Evolutionary conservation across 306 rosid species (phyloP).

Genomic region (Acacia acuminata): DNA sequence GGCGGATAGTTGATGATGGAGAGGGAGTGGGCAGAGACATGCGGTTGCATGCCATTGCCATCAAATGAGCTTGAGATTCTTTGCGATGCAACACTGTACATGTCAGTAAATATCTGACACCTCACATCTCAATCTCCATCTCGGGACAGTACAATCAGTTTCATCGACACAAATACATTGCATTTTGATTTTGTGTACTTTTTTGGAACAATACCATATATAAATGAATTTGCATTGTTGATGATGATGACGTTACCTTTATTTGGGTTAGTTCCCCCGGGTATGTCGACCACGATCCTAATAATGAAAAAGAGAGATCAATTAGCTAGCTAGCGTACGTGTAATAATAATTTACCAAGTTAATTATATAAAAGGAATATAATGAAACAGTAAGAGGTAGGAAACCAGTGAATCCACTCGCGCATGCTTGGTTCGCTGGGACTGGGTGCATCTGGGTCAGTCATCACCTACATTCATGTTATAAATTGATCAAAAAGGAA

Average conservation of each 20-base stretch:
- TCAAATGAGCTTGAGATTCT: conserved; percentile 12
- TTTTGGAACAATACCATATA: background rate
- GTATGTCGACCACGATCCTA: conserved; percentile 83
- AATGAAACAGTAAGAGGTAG: background rate
- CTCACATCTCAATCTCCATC: background rate
- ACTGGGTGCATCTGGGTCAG: conserved; percentile 93
- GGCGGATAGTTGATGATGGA: conserved; percentile 14
- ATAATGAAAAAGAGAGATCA: background rate
- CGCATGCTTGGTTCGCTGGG: conserved; percentile 95
- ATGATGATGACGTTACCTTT: conserved; percentile 41
- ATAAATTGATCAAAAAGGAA: background rate
- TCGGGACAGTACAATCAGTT: background rate
- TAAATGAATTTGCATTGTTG: background rate
- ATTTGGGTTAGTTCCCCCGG: conserved; percentile 69
- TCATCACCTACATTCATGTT: conserved; percentile 69
- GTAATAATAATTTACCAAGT: background rate
- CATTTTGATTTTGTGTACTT: background rate
- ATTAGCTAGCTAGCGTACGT: too few relatives aligned
- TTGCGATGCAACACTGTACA: background rate
- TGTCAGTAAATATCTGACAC: background rate
- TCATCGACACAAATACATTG: background rate
- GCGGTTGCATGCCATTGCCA: conserved; percentile 30
- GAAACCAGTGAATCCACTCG: conserved; percentile 83
- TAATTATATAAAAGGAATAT: background rate
- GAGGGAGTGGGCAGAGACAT: conserved; percentile 20